These are phyloP conservation scores for Berkeleyomyces rouxiae DNA, from an alignment of 2,329 filamentous ascomycete species.

Conservation along the genomic window DNA sequence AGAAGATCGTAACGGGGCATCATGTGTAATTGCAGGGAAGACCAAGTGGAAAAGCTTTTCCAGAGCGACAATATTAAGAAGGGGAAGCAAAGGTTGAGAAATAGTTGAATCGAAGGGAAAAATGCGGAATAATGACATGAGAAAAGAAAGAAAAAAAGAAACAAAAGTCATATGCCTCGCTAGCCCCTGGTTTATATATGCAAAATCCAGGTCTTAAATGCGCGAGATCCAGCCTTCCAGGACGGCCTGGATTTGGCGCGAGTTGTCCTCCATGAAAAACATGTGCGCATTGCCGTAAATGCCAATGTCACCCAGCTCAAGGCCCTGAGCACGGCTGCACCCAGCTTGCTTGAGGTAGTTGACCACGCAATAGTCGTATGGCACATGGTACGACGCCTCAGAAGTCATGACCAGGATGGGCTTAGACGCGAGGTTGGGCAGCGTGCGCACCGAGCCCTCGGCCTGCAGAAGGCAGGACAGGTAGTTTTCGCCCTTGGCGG, in stretches of 20 bases:
- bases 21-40: too few relatives aligned
- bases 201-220: neutral
- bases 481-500: conserved; percentile 16
- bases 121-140: neutral
- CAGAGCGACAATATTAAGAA: too few relatives aligned
- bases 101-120: too few relatives aligned
- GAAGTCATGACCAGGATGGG: conserved; percentile 26
- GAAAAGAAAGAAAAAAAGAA: neutral
- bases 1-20: too few relatives aligned
- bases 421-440: conserved; percentile 22
- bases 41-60: too few relatives aligned
- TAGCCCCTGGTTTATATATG: too few relatives aligned
- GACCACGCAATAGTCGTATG: conserved; percentile 29
- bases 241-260: conserved; percentile 21
- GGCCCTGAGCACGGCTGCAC: conserved; percentile 15
- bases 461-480: conserved; percentile 23
- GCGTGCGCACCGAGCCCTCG: conserved; percentile 17
- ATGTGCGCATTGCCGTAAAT: conserved; percentile 31
- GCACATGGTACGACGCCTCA: conserved; percentile 28
- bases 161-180: neutral
- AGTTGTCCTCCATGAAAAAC: conserved; percentile 34
- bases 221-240: conserved; percentile 10
- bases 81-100: too few relatives aligned
- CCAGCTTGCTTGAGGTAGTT: conserved; percentile 28
- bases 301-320: conserved; percentile 22